These are phyloP conservation scores for Nemophila menziesii DNA, from an alignment of 257 asterid species.

Conservation along the genomic window DNA sequence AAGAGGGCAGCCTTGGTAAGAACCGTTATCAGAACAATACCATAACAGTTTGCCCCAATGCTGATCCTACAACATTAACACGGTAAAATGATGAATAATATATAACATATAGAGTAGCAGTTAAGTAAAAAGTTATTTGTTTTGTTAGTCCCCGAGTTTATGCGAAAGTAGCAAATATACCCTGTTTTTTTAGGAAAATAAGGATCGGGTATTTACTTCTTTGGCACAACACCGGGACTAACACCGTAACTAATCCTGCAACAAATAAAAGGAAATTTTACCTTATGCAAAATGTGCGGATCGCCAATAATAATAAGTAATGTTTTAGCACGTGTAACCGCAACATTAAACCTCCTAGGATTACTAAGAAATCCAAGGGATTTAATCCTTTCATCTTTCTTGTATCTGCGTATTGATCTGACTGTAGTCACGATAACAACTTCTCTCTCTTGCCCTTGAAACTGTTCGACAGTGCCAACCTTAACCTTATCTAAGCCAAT, in stretches of 20 bases:
- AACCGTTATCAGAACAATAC: not conserved
- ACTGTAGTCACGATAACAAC: slow-evolving; percentile 82
- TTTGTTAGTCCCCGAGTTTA: no score
- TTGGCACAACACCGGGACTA: no score
- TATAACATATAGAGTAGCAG: no score
- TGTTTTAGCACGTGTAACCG: slow-evolving; percentile 73
- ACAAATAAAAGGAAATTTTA: slow-evolving; percentile 18
- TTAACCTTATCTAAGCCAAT: slow-evolving; percentile 25
- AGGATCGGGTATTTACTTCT: no score
- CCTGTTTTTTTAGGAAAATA: no score
- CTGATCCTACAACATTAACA: not conserved
- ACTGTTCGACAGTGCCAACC: slow-evolving; percentile 93
- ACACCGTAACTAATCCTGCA: no score
- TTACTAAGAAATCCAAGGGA: slow-evolving; percentile 84
- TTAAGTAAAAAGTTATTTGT: no score
- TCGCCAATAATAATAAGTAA: slow-evolving; percentile 75
- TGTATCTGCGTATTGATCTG: slow-evolving; percentile 71
- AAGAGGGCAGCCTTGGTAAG: slow-evolving; percentile 9
- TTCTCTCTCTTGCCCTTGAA: slow-evolving; percentile 84
- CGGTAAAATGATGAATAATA: not conserved
- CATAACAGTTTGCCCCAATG: slow-evolving; percentile 2
- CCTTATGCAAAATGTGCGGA: slow-evolving; percentile 92
- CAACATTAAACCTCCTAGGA: slow-evolving; percentile 87
- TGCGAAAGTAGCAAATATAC: no score
- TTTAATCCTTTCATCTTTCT: slow-evolving; percentile 57